Evolutionary conservation across 352 stramenopile species (phyloP).

Genomic region (Phytophthora pistaciae): DNA sequence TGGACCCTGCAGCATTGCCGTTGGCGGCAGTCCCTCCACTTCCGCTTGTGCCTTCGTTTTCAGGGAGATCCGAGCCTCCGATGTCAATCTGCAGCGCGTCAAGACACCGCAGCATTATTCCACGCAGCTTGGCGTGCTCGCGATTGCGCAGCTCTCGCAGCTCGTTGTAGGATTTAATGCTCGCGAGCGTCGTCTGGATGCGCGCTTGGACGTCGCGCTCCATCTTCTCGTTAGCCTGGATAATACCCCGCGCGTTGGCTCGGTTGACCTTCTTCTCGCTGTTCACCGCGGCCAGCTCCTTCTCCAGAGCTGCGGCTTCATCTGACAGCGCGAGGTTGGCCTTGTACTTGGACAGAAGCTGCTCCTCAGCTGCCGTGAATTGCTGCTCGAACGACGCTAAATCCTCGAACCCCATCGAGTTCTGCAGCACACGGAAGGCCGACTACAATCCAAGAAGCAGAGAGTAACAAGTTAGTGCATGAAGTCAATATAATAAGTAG

Average conservation of each 20-base stretch:
- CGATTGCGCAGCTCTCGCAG: conserved; percentile 60
- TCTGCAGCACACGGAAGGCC: conserved; percentile 65
- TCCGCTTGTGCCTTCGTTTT: not conserved
- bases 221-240: conserved; percentile 39
- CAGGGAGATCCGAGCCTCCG: conserved; percentile 11
- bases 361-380: conserved; percentile 66
- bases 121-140: conserved; percentile 51
- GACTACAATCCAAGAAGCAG: conserved; percentile 19
- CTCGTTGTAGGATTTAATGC: conserved; percentile 60
- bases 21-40: not conserved
- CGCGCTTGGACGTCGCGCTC: conserved; percentile 50
- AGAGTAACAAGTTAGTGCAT: conserved; percentile 1
- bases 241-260: conserved; percentile 43
- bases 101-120: conserved; percentile 70
- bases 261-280: conserved; percentile 44
- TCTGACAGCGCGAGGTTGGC: conserved; percentile 59
- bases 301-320: conserved; percentile 51
- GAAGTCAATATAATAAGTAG: not conserved
- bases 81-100: conserved; percentile 58
- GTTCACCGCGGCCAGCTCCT: conserved; percentile 35
- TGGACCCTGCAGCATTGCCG: conserved; percentile 1
- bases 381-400: conserved; percentile 49
- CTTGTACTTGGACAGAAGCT: conserved; percentile 76
- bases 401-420: conserved; percentile 40
- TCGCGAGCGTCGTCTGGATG: conserved; percentile 29